Evolutionary conservation across 2,329 filamentous ascomycete species (phyloP).

Genomic region (Pyrenophora tritici-repentis): DNA sequence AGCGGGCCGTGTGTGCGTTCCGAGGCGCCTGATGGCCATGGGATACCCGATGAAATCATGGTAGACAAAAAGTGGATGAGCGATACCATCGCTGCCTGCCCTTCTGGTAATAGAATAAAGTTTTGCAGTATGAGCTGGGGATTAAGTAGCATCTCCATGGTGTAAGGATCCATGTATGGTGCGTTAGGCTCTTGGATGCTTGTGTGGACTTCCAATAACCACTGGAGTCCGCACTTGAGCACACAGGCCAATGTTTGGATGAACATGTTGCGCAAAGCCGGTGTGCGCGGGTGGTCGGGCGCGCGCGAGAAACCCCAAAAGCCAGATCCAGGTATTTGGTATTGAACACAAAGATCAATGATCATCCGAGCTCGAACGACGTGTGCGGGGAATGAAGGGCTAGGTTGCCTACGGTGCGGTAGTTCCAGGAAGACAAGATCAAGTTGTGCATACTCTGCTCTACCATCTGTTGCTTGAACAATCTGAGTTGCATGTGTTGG

Average conservation of each 20-base stretch:
- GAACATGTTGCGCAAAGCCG: conserved; percentile 50
- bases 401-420: conserved; percentile 35
- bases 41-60: conserved; percentile 38
- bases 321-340: conserved; percentile 24
- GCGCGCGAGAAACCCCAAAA: conserved; percentile 37
- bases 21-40: conserved; percentile 38
- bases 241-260: conserved; percentile 50
- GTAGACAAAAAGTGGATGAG: conserved; percentile 27
- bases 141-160: conserved; percentile 33
- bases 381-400: conserved; percentile 32
- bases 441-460: conserved; percentile 48
- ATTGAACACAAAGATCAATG: conserved; percentile 42
- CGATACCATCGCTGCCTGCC: conserved; percentile 20
- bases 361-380: conserved; percentile 42
- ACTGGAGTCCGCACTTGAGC: conserved; percentile 48
- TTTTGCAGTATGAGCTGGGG: conserved; percentile 46
- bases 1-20: conserved; percentile 41
- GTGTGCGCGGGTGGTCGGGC: conserved; percentile 40
- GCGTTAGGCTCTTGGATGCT: conserved; percentile 27
- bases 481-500: conserved; percentile 19
- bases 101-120: conserved; percentile 39
- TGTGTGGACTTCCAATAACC: conserved; percentile 44
- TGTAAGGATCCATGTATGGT: conserved; percentile 19
- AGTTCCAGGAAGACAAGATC: conserved; percentile 49
- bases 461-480: conserved; percentile 37